phyloP scores from a whole-genome alignment of 2,329 filamentous ascomycete genomes.

The Claviceps sp. region DNA sequence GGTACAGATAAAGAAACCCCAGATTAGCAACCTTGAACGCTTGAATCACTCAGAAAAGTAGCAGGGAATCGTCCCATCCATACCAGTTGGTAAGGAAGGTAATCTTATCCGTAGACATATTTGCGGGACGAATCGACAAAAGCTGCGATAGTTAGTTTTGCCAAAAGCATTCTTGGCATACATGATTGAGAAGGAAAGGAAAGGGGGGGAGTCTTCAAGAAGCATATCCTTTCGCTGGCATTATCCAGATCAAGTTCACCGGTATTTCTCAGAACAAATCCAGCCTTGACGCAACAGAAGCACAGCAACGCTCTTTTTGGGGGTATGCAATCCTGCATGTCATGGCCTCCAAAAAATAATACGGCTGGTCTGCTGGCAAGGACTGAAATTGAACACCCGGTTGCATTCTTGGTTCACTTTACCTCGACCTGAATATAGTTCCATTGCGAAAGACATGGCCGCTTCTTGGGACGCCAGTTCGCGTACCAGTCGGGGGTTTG shows the following conservation, averaged over 20 bases:
- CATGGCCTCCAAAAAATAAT: too few relatives aligned
- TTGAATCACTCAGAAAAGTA: too few relatives aligned
- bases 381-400: constrained; percentile 27
- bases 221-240: constrained; percentile 82
- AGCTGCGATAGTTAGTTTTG: constrained; percentile 35
- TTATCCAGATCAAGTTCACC: constrained; percentile 79
- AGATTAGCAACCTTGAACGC: too few relatives aligned
- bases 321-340: too few relatives aligned
- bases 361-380: not conserved
- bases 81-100: constrained; percentile 78
- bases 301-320: too few relatives aligned
- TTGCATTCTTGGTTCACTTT: constrained; percentile 31
- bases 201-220: constrained; percentile 29
- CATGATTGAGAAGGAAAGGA: constrained; percentile 13
- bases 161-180: constrained; percentile 14
- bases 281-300: not conserved
- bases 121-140: constrained; percentile 28
- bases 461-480: constrained; percentile 10
- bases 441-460: constrained; percentile 18
- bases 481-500: constrained; percentile 7
- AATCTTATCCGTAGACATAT: constrained; percentile 73
- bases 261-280: constrained; percentile 60
- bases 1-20: not conserved
- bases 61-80: constrained; percentile 4
- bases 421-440: constrained; percentile 28